Conservation (phyloP, 2,329 filamentous ascomycete species). For the Orbilia ellipsospora region DNA sequence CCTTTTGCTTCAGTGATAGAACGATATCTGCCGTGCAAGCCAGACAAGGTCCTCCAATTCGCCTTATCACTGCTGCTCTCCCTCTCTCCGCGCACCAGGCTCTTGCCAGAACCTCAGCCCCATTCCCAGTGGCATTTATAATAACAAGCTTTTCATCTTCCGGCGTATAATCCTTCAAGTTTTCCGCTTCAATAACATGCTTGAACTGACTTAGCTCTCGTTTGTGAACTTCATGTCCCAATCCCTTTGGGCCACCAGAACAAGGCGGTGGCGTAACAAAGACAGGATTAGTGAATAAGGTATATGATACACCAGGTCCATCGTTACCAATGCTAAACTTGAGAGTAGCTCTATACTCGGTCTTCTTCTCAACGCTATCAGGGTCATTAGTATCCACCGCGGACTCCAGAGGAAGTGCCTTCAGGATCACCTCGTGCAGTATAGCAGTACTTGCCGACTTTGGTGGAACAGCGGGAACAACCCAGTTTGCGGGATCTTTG, state of each 20-base stretch:
- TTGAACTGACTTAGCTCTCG: constrained; percentile 8
- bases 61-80: constrained; percentile 14
- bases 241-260: background rate
- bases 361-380: constrained; percentile 21
- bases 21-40: too few species aligned
- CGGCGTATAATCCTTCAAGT: constrained; percentile 30
- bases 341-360: constrained; percentile 42
- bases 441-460: constrained; percentile 2
- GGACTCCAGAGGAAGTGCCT: constrained; percentile 30
- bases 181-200: constrained; percentile 15
- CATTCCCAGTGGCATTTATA: constrained; percentile 37
- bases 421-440: constrained; percentile 15
- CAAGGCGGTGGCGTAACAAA: constrained; percentile 35
- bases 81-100: constrained; percentile 44
- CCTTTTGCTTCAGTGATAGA: too few species aligned
- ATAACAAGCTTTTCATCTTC: constrained; percentile 25
- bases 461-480: constrained; percentile 6
- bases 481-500: constrained; percentile 30
- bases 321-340: constrained; percentile 32
- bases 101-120: constrained; percentile 41
- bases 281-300: constrained; percentile 41
- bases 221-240: constrained; percentile 24
- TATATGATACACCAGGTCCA: constrained; percentile 16
- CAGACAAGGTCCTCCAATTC: too few species aligned
- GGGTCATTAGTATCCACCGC: constrained; percentile 27